phyloP scores from a whole-genome alignment of 805 yeast genomes.

The Danielozyma ontarioensis region DNA sequence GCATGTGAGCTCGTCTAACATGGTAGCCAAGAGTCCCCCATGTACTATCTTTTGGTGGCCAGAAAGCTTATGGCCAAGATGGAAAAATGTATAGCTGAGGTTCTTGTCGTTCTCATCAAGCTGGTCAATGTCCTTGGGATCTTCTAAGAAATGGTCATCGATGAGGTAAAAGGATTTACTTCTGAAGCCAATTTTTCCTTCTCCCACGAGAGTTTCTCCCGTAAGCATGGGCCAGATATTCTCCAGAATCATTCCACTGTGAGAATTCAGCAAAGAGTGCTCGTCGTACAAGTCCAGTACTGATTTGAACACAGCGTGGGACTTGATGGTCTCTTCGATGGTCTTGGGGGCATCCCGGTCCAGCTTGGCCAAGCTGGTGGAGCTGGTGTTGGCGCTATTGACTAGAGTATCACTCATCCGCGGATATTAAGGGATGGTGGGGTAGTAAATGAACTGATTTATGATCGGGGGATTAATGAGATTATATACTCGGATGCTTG shows the following conservation, averaged over 20 bases:
- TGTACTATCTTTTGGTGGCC: slow-evolving; percentile 40
- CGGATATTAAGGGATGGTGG: no score
- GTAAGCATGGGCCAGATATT: slow-evolving; percentile 31
- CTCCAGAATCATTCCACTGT: slow-evolving; percentile 16
- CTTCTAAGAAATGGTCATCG: slow-evolving; percentile 23
- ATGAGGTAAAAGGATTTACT: slow-evolving; percentile 28
- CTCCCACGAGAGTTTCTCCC: slow-evolving; percentile 29
- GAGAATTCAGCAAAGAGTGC: slow-evolving; percentile 9
- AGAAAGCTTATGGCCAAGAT: slow-evolving; percentile 30
- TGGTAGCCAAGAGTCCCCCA: slow-evolving; percentile 40
- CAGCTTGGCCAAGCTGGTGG: no score
- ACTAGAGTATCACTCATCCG: no score
- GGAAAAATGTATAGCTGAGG: slow-evolving; percentile 33
- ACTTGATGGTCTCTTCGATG: background rate
- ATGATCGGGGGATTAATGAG: no score
- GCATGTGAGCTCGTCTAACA: slow-evolving; percentile 39
- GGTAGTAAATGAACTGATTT: no score
- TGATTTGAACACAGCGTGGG: background rate
- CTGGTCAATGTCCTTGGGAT: slow-evolving; percentile 18
- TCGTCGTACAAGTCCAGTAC: slow-evolving; percentile 1
- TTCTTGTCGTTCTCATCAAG: slow-evolving; percentile 16
- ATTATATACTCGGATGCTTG: no score
- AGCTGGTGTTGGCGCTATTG: no score
- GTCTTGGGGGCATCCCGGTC: background rate
- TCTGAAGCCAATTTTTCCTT: slow-evolving; percentile 28